phyloP scores from a whole-genome alignment of 345 rosid genomes.

The Eucalyptus regnans region DNA sequence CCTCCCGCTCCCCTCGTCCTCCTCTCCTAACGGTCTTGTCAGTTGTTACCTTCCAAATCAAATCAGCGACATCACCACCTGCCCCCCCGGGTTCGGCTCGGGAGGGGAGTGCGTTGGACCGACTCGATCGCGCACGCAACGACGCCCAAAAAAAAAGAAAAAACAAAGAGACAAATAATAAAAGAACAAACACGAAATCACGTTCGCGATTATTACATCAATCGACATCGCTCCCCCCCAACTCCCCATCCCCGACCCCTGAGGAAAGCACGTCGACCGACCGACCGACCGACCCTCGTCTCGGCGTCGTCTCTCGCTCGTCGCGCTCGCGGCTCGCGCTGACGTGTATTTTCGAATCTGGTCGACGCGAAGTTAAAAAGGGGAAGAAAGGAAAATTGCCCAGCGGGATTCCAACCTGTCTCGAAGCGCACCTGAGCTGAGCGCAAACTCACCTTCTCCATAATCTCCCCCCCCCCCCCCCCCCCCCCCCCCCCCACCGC shows the following conservation, averaged over 20 bases:
- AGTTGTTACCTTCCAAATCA: neutral
- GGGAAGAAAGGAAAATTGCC: neutral
- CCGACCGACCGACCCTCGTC: neutral
- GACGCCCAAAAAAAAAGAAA: neutral
- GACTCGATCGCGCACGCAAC: neutral
- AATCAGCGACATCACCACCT: neutral
- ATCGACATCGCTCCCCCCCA: neutral
- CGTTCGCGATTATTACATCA: rapidly evolving
- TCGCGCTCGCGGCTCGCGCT: neutral
- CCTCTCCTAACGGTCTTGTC: neutral
- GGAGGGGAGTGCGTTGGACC: neutral
- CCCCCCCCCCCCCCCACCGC: no score
- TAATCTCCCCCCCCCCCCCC: neutral
- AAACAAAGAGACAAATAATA: neutral
- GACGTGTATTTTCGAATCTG: neutral
- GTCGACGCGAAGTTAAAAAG: neutral
- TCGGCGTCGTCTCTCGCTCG: neutral
- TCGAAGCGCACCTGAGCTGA: neutral
- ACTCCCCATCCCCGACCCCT: neutral
- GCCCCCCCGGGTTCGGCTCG: neutral
- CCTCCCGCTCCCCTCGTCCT: no score
- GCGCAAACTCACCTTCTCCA: neutral
- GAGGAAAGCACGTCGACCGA: neutral
- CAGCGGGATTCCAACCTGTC: neutral
- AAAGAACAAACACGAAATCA: neutral